Percentiles rank a stretch among this genome's conserved stretches.
Conservation (phyloP, 2,329 filamentous ascomycete species). For the Claviceps sp. region DNA sequence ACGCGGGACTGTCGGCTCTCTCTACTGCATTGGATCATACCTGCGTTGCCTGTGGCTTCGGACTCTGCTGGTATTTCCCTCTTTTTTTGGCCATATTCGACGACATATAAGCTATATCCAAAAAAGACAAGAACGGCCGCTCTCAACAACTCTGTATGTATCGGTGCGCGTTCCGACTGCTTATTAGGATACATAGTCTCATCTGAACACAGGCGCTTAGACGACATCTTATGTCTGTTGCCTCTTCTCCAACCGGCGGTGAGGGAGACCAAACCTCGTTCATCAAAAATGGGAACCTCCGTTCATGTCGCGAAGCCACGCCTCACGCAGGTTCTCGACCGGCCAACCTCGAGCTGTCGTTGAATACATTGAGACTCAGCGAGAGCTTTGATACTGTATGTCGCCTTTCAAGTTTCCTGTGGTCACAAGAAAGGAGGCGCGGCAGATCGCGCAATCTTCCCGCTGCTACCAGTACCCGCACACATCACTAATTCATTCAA, state of each 20-base stretch:
- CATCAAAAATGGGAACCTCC: not conserved
- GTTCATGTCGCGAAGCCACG: constrained; percentile 1
- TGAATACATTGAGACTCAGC: constrained; percentile 4
- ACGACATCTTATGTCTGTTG: constrained; percentile 5
- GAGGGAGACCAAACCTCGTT: not conserved
- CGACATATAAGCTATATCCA: not conserved
- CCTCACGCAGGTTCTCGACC: not conserved
- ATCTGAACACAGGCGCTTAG: not conserved
- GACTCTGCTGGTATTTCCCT: not conserved
- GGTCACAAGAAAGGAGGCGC: not conserved
- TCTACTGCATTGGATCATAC: not conserved
- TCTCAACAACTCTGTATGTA: no score
- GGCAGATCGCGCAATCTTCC: not conserved
- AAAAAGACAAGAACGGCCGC: not conserved
- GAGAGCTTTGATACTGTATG: constrained; percentile 8
- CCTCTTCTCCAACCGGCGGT: constrained; percentile 2
- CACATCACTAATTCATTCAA: not conserved
- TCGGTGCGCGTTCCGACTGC: not conserved
- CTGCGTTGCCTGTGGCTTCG: not conserved
- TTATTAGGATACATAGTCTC: not conserved
- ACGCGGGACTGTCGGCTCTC: no score
- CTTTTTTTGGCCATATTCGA: not conserved
- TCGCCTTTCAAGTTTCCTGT: not conserved
- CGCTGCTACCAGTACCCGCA: not conserved
- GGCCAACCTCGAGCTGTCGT: constrained; percentile 2